Evolutionary conservation across 306 rosid species (phyloP).

Genomic region (Cucurbita argyrosperma): DNA sequence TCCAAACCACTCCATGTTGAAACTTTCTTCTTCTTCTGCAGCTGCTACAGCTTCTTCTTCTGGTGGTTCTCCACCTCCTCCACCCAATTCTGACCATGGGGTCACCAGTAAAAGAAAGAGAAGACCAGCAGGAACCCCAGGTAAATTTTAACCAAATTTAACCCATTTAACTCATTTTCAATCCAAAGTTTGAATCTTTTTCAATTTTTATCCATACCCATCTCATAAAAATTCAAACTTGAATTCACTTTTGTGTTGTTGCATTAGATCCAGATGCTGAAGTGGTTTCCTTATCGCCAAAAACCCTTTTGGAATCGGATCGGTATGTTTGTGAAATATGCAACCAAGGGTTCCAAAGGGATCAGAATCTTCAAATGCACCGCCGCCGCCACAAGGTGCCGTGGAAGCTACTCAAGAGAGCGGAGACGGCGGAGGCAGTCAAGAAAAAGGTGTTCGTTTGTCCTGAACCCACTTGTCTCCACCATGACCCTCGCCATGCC

Average conservation of each 20-base stretch:
- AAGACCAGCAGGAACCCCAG: constrained; percentile 98
- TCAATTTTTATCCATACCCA: background rate
- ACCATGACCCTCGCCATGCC: constrained; percentile 84
- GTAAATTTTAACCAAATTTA: constrained; percentile 11
- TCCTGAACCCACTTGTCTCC: constrained; percentile 73
- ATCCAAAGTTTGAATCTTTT: background rate
- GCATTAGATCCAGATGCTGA: constrained; percentile 85
- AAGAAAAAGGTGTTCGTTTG: constrained; percentile 81
- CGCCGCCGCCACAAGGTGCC: constrained; percentile 84
- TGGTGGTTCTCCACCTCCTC: constrained; percentile 17
- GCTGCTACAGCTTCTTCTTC: constrained; percentile 7
- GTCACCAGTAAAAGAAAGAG: constrained; percentile 55
- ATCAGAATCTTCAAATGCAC: constrained; percentile 98
- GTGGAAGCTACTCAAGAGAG: constrained; percentile 64
- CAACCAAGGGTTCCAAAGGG: constrained; percentile 89
- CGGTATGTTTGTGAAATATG: constrained; percentile 97
- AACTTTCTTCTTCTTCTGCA: background rate
- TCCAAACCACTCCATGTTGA: background rate
- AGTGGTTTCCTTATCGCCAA: constrained; percentile 84
- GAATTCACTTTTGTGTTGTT: background rate
- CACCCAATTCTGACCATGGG: constrained; percentile 41
- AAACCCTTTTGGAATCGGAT: constrained; percentile 73
- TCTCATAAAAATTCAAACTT: background rate
- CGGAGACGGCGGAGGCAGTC: constrained; percentile 34
- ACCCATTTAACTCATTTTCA: background rate